Base-by-base conservation (phyloP, 164 flowering plant species). In the Vitis amurensis region DNA sequence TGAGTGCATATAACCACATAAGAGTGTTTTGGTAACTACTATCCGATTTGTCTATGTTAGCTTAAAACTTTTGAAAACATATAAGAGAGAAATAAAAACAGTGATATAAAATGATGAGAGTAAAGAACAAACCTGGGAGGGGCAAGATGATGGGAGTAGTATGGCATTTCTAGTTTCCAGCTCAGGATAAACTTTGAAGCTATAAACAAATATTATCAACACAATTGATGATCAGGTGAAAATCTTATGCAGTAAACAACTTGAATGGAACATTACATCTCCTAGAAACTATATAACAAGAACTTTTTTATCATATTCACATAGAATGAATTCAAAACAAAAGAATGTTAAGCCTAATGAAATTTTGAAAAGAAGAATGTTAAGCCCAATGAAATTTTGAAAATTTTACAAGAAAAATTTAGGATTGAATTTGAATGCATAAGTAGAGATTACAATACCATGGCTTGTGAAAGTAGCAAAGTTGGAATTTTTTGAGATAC, bases 121-220 rank as follows among this genome's bases (percentile, higher is more conserved):
- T 9, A 48, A n/a, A 65, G 3, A 49, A 16, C 55, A 59, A 66
- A 89, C 96, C 97, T 89, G 79, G 55, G 88, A 82, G 11, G 88
- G 92, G 76, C 97, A 93, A 74, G 68, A 66, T 61, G 91, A 79
- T 57, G 99, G 98, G 59, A 78, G 77, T 55, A 67, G 70, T 53
- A 90, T 80, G 19, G 89, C 73, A 79, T 90, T 95, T 73, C 98
- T 83, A 58, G 89, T 80, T 84, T 95, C 99, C 79, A 95, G 77
- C 83, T 95, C 99, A 65, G 99, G 98, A 76, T 72, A 77, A 79
- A 95, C 88, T 64, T 75, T 80, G 70, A 92, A 91, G 73, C 98
- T 93, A 64, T 73, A 73, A 15, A 73, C 1, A 57, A 56, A 68
- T 13, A 58, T 49, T 55, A 13, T 68, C 29, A 62, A 72, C 56